phyloP scores from a whole-genome alignment of 805 yeast species.

The Lipomyces sp. region DNA sequence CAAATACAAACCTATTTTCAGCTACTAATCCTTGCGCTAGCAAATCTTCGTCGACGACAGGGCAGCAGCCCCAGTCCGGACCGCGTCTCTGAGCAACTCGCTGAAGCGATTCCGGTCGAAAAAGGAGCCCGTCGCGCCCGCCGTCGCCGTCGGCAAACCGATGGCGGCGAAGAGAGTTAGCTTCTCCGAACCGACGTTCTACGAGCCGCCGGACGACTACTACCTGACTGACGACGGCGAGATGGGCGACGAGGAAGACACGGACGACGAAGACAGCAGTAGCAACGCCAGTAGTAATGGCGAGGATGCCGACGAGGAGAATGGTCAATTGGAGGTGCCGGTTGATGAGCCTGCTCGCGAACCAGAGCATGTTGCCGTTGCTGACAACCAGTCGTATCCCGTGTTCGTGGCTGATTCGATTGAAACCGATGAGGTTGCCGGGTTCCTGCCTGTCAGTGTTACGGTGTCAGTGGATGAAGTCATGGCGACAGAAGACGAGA shows the following conservation, averaged over 20 bases:
- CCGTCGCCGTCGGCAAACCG: background rate
- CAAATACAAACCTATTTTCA: background rate
- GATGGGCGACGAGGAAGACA: conserved; percentile 21
- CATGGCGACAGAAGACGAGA: too few species aligned
- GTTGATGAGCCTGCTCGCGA: background rate
- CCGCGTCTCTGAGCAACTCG: conserved; percentile 7
- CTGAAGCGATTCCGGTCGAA: conserved; percentile 16
- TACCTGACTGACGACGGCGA: conserved; percentile 21
- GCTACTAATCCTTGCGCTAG: background rate
- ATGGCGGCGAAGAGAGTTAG: conserved; percentile 9
- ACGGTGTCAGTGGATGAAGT: too few species aligned
- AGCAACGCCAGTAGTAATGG: conserved; percentile 5
- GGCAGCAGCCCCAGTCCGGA: background rate
- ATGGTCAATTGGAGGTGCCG: background rate
- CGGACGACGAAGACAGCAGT: conserved; percentile 2
- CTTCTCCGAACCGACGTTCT: conserved; percentile 19
- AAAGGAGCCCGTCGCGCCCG: background rate
- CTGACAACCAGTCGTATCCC: too few species aligned
- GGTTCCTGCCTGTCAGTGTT: too few species aligned
- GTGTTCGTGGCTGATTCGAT: too few species aligned
- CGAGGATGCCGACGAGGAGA: conserved; percentile 2
- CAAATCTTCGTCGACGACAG: background rate
- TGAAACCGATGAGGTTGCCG: too few species aligned
- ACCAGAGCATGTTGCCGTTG: background rate
- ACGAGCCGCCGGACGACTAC: conserved; percentile 27